Conservation (phyloP, 2,329 filamentous ascomycete species). For the Byssothecium circinans region DNA sequence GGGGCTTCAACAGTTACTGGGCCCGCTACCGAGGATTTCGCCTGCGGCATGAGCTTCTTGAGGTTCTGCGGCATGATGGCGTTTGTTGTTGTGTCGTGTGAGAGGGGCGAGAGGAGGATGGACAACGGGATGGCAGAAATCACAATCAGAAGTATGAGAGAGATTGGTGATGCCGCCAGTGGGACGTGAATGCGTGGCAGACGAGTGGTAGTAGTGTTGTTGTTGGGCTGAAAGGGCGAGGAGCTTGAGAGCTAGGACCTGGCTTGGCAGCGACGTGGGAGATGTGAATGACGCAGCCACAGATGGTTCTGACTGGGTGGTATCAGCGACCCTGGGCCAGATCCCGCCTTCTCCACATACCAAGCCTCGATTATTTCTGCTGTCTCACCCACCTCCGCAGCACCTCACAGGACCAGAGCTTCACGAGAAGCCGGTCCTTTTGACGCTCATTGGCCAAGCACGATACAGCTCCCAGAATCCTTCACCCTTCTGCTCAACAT, state of each 20-base stretch:
- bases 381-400: background rate
- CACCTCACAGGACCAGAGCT: too few species aligned
- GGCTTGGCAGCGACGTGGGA: constrained; percentile 3
- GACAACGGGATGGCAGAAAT: constrained; percentile 24
- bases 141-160: constrained; percentile 14
- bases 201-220: background rate
- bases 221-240: background rate
- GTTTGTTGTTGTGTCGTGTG: constrained; percentile 11
- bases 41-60: constrained; percentile 53
- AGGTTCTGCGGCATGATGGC: constrained; percentile 45
- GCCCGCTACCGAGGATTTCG: constrained; percentile 60
- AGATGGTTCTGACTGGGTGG: too few species aligned
- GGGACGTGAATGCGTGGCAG: constrained; percentile 14
- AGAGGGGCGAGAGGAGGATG: constrained; percentile 10
- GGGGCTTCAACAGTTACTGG: constrained; percentile 76
- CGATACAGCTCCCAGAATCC: too few species aligned
- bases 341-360: background rate
- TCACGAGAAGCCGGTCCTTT: too few species aligned
- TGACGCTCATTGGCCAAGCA: too few species aligned
- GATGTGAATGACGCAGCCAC: constrained; percentile 3
- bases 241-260: constrained; percentile 7
- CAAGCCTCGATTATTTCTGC: background rate
- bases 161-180: constrained; percentile 22
- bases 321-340: background rate
- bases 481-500: too few species aligned